Evolutionary conservation across 805 yeast genomes (phyloP), one percentile per base, ranked within the genome.

Genomic region (Schizosaccharomyces lindneri): DNA sequence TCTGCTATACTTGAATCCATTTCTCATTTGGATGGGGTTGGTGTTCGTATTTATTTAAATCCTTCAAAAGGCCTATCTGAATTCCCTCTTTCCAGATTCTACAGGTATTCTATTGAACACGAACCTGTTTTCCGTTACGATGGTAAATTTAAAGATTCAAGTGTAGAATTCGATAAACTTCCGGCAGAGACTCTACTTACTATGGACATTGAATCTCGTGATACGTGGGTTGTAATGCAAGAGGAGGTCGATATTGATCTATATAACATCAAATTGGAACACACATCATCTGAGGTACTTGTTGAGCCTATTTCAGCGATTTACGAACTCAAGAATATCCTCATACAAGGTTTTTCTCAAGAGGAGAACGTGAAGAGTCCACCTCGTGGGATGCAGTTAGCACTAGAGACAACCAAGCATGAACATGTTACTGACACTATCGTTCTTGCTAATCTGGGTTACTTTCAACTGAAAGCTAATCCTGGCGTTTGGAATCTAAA

Each of bases 401-500:
- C 75, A 24, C 68, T 82, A 0, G 43, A 24, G 9, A 41, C 27
- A 5, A 3, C 6, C 2, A 5, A n/a, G 7, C 36, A 48, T 4
- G 17, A 11, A 7, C 31, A 46, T 21, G 55, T 64, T n/a, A 64
- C 77, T 0, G 87, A 82, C 65, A 83, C 95, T 0, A 74, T 72
- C 48, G 81, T 88, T 0, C 85, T 90, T 93, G 78, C 82, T 0
- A 83, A 85, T 48, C 74, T 83, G 64, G 97, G 97, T 0, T 90
- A 90, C 70, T 79, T 84, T 62, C 97, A 89, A 70, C 73, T 93
- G 59, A 79, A 79, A 64, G 81, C 84, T 0, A 75, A 74, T 61
- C 93, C 94, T 0, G 95, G 95, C 0, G 59, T 75, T 3, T 85
- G 86, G 83, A 69, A 72, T 1, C 68, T 86, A n/a, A 65, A 67